Evolutionary conservation across 495 filamentous ascomycete genomes (phyloP).

Genomic region (Xylaria telfairii): DNA sequence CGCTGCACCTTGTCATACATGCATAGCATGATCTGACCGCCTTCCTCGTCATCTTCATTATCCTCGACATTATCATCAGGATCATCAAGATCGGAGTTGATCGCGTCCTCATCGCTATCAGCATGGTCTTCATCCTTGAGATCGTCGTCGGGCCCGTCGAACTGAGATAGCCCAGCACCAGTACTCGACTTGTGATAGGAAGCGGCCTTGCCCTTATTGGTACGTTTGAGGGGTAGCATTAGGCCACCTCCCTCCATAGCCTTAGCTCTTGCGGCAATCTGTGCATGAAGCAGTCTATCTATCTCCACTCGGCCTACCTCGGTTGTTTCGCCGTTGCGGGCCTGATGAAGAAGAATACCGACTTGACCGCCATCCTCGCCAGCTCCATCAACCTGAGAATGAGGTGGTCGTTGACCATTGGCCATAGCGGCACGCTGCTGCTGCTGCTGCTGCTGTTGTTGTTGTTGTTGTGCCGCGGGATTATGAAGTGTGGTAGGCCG

Average conservation of each 20-base stretch:
- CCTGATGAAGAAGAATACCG: slow-evolving; percentile 58
- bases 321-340: slow-evolving; percentile 42
- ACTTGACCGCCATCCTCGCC: slow-evolving; percentile 63
- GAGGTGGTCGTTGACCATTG: slow-evolving; percentile 48
- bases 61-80: slow-evolving; percentile 82
- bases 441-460: slow-evolving; percentile 42
- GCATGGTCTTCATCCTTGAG: slow-evolving; percentile 72
- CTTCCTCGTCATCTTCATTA: slow-evolving; percentile 82
- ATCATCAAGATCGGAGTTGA: slow-evolving; percentile 98
- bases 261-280: slow-evolving; percentile 70
- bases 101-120: slow-evolving; percentile 95
- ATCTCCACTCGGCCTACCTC: slow-evolving; percentile 61
- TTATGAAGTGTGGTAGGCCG: slow-evolving; percentile 48
- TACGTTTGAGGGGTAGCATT: slow-evolving; percentile 69
- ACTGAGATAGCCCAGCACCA: slow-evolving; percentile 50
- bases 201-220: slow-evolving; percentile 39
- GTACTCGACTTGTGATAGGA: slow-evolving; percentile 31
- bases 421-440: slow-evolving; percentile 43
- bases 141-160: slow-evolving; percentile 73
- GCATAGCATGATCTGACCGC: slow-evolving; percentile 90
- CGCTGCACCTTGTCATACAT: slow-evolving; percentile 99
- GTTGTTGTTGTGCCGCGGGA: slow-evolving; percentile 43
- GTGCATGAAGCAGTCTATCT: slow-evolving; percentile 65
- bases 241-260: slow-evolving; percentile 81
- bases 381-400: slow-evolving; percentile 77